Evolutionary conservation across 768 basidiomycete genomes (phyloP).

Genomic region (Lentinula guzmanii): DNA sequence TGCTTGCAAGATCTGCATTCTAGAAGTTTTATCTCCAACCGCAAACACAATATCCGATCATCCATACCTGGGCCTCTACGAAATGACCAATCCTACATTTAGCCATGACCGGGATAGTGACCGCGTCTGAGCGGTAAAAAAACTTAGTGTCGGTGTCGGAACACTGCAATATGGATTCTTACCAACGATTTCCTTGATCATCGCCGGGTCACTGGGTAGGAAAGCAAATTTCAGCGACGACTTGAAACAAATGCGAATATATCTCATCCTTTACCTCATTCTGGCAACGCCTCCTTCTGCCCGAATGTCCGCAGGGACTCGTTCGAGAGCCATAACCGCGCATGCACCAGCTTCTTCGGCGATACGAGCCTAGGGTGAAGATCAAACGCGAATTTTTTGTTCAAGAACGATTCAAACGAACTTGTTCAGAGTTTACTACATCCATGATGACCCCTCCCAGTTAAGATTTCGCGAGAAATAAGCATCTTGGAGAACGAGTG

Average conservation of each 20-base stretch:
- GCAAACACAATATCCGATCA: not conserved
- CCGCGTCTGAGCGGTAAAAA: conserved; percentile 40
- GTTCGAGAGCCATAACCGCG: conserved; percentile 95
- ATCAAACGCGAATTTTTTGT: not conserved
- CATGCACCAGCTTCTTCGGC: conserved; percentile 97
- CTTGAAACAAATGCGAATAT: not conserved
- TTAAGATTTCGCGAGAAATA: not conserved
- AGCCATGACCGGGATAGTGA: conserved; percentile 96
- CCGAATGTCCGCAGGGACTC: conserved; percentile 94
- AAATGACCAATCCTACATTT: conserved; percentile 97
- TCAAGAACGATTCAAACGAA: conserved; percentile 10
- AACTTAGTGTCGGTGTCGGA: not conserved
- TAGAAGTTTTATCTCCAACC: not conserved
- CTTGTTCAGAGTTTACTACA: conserved; percentile 59
- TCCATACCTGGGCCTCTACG: conserved; percentile 82
- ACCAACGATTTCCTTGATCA: conserved; percentile 93
- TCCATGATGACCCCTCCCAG: conserved; percentile 68
- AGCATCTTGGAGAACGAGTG: not conserved
- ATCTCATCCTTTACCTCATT: conserved; percentile 58
- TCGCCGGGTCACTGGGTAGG: conserved; percentile 74
- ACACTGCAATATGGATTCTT: not conserved
- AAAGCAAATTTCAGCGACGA: conserved; percentile 16
- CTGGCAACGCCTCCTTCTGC: conserved; percentile 89
- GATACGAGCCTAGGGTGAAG: conserved; percentile 67
- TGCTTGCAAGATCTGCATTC: conserved; percentile 76